A percentile compares a stretch with the other conserved stretches of the same genome.
phyloP scores from a whole-genome alignment of 495 filamentous ascomycete genomes.

The Aspergillus nanangensis region DNA sequence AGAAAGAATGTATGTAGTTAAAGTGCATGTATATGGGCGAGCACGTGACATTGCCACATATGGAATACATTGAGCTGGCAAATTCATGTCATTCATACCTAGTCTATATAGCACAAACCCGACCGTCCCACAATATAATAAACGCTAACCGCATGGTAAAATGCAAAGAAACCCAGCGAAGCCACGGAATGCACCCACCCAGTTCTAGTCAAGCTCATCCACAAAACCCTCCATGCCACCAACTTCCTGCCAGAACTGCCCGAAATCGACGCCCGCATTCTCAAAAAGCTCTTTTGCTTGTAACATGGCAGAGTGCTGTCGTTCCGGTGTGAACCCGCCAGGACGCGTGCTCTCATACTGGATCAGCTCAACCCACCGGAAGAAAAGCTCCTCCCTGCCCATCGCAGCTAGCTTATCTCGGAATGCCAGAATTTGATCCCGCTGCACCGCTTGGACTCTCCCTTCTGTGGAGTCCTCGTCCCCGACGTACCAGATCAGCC shows the following conservation, averaged over 20 bases:
- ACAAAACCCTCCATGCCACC: constrained; percentile 61
- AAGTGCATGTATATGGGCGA: too few species aligned
- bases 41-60: too few species aligned
- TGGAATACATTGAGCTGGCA: too few species aligned
- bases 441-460: constrained; percentile 33
- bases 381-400: constrained; percentile 82
- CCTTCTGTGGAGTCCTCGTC: constrained; percentile 52
- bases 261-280: constrained; percentile 67
- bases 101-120: too few species aligned
- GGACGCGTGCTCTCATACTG: constrained; percentile 74
- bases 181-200: too few species aligned
- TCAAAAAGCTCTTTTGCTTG: constrained; percentile 67
- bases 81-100: too few species aligned
- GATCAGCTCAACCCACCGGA: constrained; percentile 78
- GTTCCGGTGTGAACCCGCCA: constrained; percentile 66
- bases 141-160: too few species aligned
- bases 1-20: too few species aligned
- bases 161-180: too few species aligned
- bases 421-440: constrained; percentile 64
- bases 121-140: too few species aligned
- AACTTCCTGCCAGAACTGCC: constrained; percentile 65
- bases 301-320: constrained; percentile 59
- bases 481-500: constrained; percentile 54
- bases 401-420: constrained; percentile 63
- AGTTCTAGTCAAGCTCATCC: constrained; percentile 29